phyloP scores from a whole-genome alignment of 768 basidiomycete genomes.

The Pleurotus sapidus region DNA sequence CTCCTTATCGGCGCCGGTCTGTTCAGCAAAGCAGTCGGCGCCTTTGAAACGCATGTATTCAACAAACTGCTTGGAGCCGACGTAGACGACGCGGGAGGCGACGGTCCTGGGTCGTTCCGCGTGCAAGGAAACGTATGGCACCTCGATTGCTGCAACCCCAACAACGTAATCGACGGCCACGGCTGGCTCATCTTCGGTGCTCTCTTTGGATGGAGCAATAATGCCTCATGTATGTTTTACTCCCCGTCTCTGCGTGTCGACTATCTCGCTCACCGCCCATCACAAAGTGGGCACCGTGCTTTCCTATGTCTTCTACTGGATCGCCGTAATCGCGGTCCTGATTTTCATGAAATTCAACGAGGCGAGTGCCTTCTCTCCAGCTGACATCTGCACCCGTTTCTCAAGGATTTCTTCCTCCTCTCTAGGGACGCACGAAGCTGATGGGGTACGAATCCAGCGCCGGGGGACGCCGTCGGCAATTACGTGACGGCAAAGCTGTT shows the following conservation, averaged over 20 bases:
- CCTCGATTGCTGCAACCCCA: slow-evolving; percentile 74
- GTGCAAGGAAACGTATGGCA: slow-evolving; percentile 89
- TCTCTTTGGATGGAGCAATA: slow-evolving; percentile 88
- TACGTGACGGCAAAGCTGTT: slow-evolving; percentile 18
- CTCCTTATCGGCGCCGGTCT: slow-evolving; percentile 94
- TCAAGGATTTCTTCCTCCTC: neutral
- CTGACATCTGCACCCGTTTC: neutral
- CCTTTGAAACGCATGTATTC: slow-evolving; percentile 70
- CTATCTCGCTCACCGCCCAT: neutral
- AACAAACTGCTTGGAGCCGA: slow-evolving; percentile 68
- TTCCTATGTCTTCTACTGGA: slow-evolving; percentile 92
- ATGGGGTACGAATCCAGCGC: slow-evolving; percentile 56
- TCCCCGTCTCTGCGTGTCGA: neutral
- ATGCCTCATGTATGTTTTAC: slow-evolving; percentile 53
- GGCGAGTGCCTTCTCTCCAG: slow-evolving; percentile 24
- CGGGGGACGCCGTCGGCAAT: slow-evolving; percentile 29
- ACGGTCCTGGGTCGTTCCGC: slow-evolving; percentile 83
- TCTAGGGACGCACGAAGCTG: slow-evolving; percentile 61
- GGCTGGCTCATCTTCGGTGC: slow-evolving; percentile 85
- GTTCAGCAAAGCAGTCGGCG: slow-evolving; percentile 74
- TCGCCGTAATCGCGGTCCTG: slow-evolving; percentile 70
- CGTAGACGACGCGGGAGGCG: slow-evolving; percentile 62
- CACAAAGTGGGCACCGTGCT: slow-evolving; percentile 68
- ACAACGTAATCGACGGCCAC: slow-evolving; percentile 42
- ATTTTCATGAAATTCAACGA: slow-evolving; percentile 65